Percentiles rank a stretch among this genome's conserved stretches.
These are phyloP conservation scores for Penicillium psychrosexuale DNA, from an alignment of 2,329 filamentous ascomycete species.

Conservation along the genomic window DNA sequence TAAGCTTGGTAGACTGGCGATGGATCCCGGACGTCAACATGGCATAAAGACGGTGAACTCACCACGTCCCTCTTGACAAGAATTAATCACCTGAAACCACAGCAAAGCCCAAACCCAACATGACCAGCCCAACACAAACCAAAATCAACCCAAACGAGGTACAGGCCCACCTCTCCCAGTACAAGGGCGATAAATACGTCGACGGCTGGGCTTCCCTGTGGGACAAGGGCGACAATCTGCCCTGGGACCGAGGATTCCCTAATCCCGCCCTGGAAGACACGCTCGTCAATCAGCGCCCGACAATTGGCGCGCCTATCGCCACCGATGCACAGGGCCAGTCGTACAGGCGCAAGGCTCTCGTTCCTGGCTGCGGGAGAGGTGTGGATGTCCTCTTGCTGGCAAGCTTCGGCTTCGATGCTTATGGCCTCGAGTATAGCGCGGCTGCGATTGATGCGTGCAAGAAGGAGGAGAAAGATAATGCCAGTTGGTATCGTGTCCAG, in stretches of 20 bases:
- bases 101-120: conserved; percentile 2
- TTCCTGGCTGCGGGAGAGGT: conserved; percentile 78
- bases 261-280: conserved; percentile 59
- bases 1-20: conserved; percentile 12
- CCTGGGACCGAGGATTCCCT: conserved; percentile 59
- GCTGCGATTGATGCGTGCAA: conserved; percentile 45
- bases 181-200: conserved; percentile 41
- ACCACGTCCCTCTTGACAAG: neutral
- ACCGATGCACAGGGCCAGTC: conserved; percentile 19
- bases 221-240: conserved; percentile 51
- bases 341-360: conserved; percentile 58
- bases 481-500: conserved; percentile 35
- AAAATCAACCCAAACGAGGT: conserved; percentile 26
- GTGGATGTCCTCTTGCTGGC: conserved; percentile 76
- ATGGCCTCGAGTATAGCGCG: conserved; percentile 67
- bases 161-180: conserved; percentile 43
- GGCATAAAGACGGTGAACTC: conserved; percentile 14
- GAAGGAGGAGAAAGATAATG: conserved; percentile 33
- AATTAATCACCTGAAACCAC: neutral
- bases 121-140: conserved; percentile 12
- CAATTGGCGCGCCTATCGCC: conserved; percentile 38
- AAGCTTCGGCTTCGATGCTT: conserved; percentile 71
- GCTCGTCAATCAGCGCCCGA: conserved; percentile 39
- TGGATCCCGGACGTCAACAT: neutral
- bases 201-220: conserved; percentile 57